Conservation (phyloP, 257 asterid species). For the Voacanga thouarsii region DNA sequence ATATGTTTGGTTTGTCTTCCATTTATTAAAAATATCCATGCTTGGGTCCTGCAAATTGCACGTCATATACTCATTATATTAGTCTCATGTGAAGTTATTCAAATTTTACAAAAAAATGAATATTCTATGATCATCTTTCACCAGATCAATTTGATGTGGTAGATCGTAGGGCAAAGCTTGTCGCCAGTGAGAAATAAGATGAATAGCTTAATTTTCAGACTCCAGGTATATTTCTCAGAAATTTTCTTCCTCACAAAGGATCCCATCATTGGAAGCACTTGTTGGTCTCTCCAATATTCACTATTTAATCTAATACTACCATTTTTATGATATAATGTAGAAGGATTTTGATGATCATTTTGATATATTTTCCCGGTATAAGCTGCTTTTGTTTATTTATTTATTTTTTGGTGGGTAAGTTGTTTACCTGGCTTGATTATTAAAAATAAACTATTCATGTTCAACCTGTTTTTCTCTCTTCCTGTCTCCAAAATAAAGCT, state of each 20-base stretch:
- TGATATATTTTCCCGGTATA: not conserved
- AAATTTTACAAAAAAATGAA: not conserved
- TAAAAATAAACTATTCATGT: constrained; percentile 3
- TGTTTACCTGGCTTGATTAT: not conserved
- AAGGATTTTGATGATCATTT: constrained; percentile 1
- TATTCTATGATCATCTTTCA: constrained; percentile 22
- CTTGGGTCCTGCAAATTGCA: not conserved
- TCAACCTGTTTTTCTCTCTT: constrained; percentile 8
- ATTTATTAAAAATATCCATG: too few species aligned
- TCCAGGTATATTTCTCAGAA: constrained; percentile 43
- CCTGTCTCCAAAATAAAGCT: constrained; percentile 34
- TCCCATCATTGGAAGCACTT: not conserved
- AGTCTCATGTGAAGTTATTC: too few species aligned
- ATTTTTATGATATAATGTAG: not conserved
- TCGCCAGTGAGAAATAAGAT: constrained; percentile 73
- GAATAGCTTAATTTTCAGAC: constrained; percentile 49
- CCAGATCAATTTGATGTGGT: constrained; percentile 95
- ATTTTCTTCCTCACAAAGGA: constrained; percentile 10
- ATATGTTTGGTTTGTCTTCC: too few species aligned
- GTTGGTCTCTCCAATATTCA: not conserved
- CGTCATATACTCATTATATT: not conserved
- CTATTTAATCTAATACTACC: not conserved
- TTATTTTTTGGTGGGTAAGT: not conserved
- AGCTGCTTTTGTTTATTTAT: too few species aligned
- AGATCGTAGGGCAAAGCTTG: constrained; percentile 93